Evolutionary conservation across 2,329 filamentous ascomycete genomes (phyloP).

Genomic region (Apiospora arundinis): DNA sequence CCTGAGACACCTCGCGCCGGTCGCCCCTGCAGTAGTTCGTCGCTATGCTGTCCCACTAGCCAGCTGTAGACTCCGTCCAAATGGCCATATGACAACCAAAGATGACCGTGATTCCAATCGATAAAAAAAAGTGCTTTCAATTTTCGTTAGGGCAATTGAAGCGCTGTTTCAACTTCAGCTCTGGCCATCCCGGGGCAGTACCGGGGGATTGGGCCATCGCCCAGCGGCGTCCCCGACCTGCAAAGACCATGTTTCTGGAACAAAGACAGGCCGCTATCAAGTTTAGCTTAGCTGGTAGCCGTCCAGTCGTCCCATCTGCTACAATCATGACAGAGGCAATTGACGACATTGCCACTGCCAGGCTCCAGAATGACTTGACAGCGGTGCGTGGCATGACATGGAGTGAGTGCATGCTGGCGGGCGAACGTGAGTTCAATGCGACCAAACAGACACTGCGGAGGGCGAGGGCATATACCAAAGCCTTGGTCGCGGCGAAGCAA

Average conservation of each 20-base stretch:
- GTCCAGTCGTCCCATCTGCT: background rate
- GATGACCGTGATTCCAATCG: background rate
- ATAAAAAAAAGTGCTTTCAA: background rate
- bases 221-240: background rate
- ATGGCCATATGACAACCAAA: background rate
- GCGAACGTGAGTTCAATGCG: background rate
- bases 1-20: constrained; percentile 11
- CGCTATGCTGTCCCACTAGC: background rate
- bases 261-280: background rate
- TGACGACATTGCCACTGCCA: background rate
- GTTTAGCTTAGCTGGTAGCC: background rate
- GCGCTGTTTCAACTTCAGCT: constrained; percentile 10
- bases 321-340: background rate
- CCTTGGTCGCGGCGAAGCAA: constrained; percentile 9
- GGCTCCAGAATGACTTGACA: background rate
- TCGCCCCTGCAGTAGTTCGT: constrained; percentile 14
- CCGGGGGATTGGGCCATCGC: background rate
- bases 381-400: background rate
- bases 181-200: background rate
- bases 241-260: constrained; percentile 2
- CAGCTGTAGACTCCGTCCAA: background rate
- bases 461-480: background rate
- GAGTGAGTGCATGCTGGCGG: background rate
- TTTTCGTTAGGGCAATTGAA: constrained; percentile 1
- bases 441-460: background rate